Conservation (phyloP, 371 early-diverging fungal genomes). For the Coemansia sp. region DNA sequence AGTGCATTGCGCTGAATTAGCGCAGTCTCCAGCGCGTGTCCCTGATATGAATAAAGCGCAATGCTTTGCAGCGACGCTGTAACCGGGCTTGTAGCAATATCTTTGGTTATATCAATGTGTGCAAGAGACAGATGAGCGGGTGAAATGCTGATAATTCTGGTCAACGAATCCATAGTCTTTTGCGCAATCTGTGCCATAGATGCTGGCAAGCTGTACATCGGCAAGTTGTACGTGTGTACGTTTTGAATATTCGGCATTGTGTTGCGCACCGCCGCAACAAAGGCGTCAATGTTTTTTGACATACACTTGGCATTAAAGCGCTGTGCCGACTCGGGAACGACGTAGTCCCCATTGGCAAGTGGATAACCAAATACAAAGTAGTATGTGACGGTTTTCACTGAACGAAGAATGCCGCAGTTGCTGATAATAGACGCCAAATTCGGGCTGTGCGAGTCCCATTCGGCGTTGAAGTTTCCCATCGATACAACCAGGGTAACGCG, state of each 20-base stretch:
- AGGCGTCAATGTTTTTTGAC: neutral
- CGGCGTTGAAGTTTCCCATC: neutral
- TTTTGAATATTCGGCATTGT: neutral
- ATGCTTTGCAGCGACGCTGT: neutral
- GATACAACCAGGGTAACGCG: neutral
- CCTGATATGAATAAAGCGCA: neutral
- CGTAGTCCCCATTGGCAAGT: neutral
- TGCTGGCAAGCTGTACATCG: neutral
- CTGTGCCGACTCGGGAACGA: neutral
- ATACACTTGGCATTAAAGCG: neutral
- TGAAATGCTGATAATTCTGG: neutral
- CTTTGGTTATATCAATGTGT: neutral
- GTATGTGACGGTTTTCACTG: neutral
- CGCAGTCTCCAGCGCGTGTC: neutral
- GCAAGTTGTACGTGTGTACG: neutral
- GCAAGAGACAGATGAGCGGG: neutral
- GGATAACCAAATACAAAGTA: neutral
- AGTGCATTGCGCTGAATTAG: neutral
- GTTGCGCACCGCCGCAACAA: neutral
- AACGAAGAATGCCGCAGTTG: neutral
- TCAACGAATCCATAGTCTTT: neutral
- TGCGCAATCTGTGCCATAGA: neutral
- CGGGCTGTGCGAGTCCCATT: neutral
- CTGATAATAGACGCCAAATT: neutral
- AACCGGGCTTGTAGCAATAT: neutral